Evolutionary conservation across 345 rosid genomes (phyloP).

Genomic region (Carallia pectinifolia): DNA sequence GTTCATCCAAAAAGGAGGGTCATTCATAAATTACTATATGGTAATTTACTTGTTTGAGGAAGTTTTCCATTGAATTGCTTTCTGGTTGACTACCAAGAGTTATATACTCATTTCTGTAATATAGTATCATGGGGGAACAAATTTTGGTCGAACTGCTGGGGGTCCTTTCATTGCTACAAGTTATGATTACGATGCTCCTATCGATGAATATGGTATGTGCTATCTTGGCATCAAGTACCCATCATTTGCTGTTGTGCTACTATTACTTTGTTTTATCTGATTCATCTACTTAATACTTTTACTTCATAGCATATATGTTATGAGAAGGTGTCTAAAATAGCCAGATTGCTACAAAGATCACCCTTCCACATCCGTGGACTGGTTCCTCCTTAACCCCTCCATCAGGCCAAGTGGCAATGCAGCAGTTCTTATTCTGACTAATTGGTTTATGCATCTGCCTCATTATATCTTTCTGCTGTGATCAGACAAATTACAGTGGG

Average conservation of each 20-base stretch:
- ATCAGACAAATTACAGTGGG: background rate
- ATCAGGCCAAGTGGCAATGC: constrained; percentile 1
- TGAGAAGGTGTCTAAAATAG: background rate
- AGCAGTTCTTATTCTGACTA: background rate
- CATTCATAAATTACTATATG: constrained; percentile 85
- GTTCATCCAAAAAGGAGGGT: constrained; percentile 87
- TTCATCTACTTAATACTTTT: background rate
- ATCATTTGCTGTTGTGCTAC: background rate
- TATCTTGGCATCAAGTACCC: background rate
- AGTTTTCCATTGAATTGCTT: constrained; percentile 14
- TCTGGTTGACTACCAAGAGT: constrained; percentile 17
- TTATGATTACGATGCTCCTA: constrained; percentile 89
- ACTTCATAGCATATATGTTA: background rate
- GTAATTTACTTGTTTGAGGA: constrained; percentile 34
- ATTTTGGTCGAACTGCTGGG: constrained; percentile 98
- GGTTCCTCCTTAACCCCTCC: background rate
- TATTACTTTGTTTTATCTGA: background rate
- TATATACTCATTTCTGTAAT: constrained; percentile 14
- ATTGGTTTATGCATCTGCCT: background rate
- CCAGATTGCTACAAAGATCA: background rate
- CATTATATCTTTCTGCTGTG: background rate
- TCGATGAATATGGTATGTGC: constrained; percentile 78
- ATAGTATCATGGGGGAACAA: constrained; percentile 95
- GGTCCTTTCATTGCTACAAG: constrained; percentile 99
- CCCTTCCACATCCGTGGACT: background rate